Conservation (phyloP, 2,329 filamentous ascomycete genomes). For the Apiospora koreana region DNA sequence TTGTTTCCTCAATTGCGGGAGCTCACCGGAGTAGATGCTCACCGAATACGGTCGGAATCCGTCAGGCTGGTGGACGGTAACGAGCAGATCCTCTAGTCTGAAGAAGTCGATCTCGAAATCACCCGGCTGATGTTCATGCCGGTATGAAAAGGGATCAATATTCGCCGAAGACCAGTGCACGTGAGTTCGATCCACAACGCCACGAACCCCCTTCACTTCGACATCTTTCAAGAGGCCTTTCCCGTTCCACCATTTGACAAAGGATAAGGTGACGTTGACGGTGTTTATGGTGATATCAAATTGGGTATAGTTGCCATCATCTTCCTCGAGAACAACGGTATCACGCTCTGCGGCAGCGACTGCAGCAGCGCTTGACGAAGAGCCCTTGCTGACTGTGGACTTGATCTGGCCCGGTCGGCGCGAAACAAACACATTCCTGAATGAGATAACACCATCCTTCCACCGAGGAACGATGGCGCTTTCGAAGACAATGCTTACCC, state of each 20-base stretch:
- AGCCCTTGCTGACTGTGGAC: conserved; percentile 89
- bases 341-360: conserved; percentile 75
- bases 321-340: conserved; percentile 51
- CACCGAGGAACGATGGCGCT: conserved; percentile 96
- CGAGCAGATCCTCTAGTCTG: conserved; percentile 89
- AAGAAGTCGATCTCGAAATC: conserved; percentile 98
- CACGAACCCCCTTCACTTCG: conserved; percentile 89
- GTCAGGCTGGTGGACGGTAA: conserved; percentile 88
- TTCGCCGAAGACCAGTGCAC: conserved; percentile 70
- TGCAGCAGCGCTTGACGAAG: conserved; percentile 79
- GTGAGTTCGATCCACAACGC: conserved; percentile 86
- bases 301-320: conserved; percentile 97
- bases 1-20: conserved; percentile 89
- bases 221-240: conserved; percentile 90
- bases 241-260: conserved; percentile 99
- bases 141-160: conserved; percentile 82
- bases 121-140: conserved; percentile 83
- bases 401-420: conserved; percentile 79
- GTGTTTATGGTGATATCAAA: conserved; percentile 95
- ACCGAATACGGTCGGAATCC: conserved; percentile 93
- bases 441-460: conserved; percentile 92
- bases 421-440: conserved; percentile 95
- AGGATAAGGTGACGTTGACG: conserved; percentile 94
- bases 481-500: conserved; percentile 93
- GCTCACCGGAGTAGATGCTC: conserved; percentile 93